Evolutionary conservation across 176 grass and related monocot species (phyloP).

Genomic region (Avena sativa): DNA sequence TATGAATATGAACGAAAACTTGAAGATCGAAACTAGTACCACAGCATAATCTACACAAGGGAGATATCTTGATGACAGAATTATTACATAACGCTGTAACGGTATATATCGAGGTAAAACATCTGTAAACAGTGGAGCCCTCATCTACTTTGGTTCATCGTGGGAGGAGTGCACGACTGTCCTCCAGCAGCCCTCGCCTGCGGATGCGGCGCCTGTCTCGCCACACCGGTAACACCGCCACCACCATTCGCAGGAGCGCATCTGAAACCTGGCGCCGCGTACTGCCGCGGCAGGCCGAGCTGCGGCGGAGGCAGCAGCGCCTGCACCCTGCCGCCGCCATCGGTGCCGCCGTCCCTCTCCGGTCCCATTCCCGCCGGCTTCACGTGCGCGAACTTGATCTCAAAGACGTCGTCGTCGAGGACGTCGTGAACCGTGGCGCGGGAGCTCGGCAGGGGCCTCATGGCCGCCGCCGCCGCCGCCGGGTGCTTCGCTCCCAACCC

Average conservation of each 20-base stretch:
- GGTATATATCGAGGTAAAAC: not conserved
- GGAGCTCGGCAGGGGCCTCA: conserved; percentile 53
- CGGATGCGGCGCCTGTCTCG: not conserved
- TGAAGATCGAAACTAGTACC: not conserved
- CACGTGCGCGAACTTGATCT: conserved; percentile 56
- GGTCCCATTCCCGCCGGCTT: conserved; percentile 36
- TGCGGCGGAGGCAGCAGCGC: conserved; percentile 5
- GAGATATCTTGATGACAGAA: not conserved
- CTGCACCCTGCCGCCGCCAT: not conserved
- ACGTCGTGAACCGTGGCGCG: conserved; percentile 54
- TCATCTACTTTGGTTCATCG: conserved; percentile 13
- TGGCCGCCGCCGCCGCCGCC: conserved; percentile 31
- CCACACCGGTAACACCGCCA: not conserved
- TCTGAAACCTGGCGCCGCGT: conserved; percentile 2
- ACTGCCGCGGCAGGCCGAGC: conserved; percentile 19
- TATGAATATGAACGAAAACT: not conserved
- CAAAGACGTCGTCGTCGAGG: conserved; percentile 47
- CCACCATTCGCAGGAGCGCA: not conserved
- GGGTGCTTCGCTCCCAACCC: conserved; percentile 26
- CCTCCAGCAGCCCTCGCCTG: not conserved
- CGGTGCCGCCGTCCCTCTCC: not conserved
- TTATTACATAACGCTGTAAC: not conserved
- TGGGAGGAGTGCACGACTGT: not conserved
- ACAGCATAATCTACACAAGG: not conserved
- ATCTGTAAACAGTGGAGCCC: not conserved